Evolutionary conservation across 2,329 filamentous ascomycete genomes (phyloP).

Genomic region (Penicillium sp.): DNA sequence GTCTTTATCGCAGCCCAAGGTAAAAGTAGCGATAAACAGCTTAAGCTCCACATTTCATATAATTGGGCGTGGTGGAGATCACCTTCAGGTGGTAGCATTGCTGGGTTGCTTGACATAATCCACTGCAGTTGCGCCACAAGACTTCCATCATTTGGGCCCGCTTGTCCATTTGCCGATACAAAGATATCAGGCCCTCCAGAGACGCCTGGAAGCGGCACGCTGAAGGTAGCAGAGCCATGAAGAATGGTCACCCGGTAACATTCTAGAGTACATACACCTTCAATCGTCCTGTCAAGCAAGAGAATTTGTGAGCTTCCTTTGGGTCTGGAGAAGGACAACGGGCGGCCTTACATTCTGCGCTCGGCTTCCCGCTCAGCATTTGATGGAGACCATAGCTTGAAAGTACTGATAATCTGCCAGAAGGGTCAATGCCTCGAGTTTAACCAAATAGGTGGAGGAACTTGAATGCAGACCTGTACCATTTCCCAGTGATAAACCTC

Average conservation of each 20-base stretch:
- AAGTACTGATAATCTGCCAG: background rate
- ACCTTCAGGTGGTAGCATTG: background rate
- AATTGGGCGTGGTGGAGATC: background rate
- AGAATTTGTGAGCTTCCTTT: background rate
- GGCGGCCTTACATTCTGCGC: background rate
- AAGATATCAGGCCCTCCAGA: background rate
- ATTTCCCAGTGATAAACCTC: background rate
- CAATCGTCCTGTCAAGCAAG: background rate
- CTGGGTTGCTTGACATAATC: background rate
- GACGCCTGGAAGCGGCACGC: background rate
- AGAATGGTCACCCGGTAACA: background rate
- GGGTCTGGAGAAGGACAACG: background rate
- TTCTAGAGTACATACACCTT: background rate
- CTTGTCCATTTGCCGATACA: background rate
- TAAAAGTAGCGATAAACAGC: background rate
- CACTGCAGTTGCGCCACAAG: background rate
- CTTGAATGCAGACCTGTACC: background rate
- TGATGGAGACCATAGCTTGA: background rate
- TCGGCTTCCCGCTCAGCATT: background rate
- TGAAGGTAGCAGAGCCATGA: background rate
- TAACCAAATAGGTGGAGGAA: background rate
- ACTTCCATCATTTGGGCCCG: background rate
- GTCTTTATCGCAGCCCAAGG: background rate
- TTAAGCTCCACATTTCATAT: background rate
- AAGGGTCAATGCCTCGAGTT: background rate